Evolutionary conservation across 352 stramenopile species (phyloP).

Genomic region (Phytophthora pistaciae): DNA sequence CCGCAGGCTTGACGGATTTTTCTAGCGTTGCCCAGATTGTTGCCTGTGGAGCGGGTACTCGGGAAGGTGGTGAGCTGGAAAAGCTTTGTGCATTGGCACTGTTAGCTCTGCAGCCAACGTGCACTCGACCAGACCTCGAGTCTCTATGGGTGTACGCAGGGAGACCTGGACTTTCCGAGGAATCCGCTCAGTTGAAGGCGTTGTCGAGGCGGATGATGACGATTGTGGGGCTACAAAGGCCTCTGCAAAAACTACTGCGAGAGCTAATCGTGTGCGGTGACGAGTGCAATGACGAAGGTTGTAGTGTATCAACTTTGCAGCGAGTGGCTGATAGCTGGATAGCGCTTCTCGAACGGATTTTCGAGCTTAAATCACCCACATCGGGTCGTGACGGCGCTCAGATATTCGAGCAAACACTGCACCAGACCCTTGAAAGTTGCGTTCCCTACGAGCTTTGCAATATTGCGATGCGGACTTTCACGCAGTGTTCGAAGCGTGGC

Average conservation of each 20-base stretch:
- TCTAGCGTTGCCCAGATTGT: slow-evolving; percentile 24
- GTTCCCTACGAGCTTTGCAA: slow-evolving; percentile 18
- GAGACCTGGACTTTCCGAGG: slow-evolving; percentile 2
- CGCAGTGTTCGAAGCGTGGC: slow-evolving; percentile 1
- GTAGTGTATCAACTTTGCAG: neutral
- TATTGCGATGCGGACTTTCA: slow-evolving; percentile 14
- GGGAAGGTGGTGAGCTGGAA: slow-evolving; percentile 6
- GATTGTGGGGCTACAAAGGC: slow-evolving; percentile 12
- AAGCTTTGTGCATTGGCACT: slow-evolving; percentile 23
- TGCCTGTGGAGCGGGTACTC: neutral
- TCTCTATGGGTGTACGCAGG: slow-evolving; percentile 23
- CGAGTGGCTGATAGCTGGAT: slow-evolving; percentile 9
- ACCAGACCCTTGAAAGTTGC: neutral
- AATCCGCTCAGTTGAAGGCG: neutral
- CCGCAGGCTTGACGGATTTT: slow-evolving; percentile 25
- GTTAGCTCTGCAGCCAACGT: slow-evolving; percentile 21
- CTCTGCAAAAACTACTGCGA: neutral
- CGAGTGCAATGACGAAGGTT: neutral
- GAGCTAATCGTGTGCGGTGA: slow-evolving; percentile 2
- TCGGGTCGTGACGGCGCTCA: neutral
- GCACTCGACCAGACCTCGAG: slow-evolving; percentile 10
- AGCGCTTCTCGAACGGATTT: slow-evolving; percentile 11
- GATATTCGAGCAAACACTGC: slow-evolving; percentile 5
- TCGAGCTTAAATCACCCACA: slow-evolving; percentile 1
- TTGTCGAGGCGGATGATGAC: slow-evolving; percentile 15